A percentile compares a stretch with the other conserved stretches of the same genome.
phyloP scores from a whole-genome alignment of 805 yeast species.

The Ogataea saltuana region DNA sequence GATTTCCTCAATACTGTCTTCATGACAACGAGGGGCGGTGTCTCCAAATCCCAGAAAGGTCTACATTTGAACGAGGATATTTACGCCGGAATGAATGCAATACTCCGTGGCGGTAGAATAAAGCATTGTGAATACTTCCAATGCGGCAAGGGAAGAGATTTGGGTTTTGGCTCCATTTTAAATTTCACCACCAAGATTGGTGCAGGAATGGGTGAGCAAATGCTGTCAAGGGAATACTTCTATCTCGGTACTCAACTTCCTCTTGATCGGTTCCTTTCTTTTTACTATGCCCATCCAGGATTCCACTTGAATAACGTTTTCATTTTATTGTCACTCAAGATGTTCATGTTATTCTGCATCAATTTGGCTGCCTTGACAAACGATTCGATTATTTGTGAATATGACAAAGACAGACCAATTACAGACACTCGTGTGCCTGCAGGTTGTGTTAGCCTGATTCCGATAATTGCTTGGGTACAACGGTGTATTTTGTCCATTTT shows the following conservation, averaged over 20 bases:
- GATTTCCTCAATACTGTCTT: slow-evolving; percentile 74
- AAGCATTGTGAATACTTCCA: slow-evolving; percentile 82
- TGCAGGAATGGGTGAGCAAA: slow-evolving; percentile 90
- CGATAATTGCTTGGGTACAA: slow-evolving; percentile 73
- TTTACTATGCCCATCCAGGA: slow-evolving; percentile 85
- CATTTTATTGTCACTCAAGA: slow-evolving; percentile 65
- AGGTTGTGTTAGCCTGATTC: slow-evolving; percentile 72
- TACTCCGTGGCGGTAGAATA: slow-evolving; percentile 78
- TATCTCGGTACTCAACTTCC: slow-evolving; percentile 77
- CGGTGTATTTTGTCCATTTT: slow-evolving; percentile 73
- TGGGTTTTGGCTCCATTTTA: slow-evolving; percentile 80
- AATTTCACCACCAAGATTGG: slow-evolving; percentile 85
- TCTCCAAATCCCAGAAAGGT: slow-evolving; percentile 82
- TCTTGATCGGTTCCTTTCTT: slow-evolving; percentile 73
- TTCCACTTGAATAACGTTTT: slow-evolving; percentile 79
- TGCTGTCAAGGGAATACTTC: slow-evolving; percentile 78
- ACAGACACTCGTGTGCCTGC: slow-evolving; percentile 62
- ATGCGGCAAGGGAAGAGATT: slow-evolving; percentile 85
- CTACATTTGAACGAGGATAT: slow-evolving; percentile 83
- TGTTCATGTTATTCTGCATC: slow-evolving; percentile 57
- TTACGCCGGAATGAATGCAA: slow-evolving; percentile 82
- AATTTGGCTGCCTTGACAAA: slow-evolving; percentile 65
- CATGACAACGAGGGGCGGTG: slow-evolving; percentile 86
- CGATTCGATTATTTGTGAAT: slow-evolving; percentile 61
- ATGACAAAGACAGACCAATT: slow-evolving; percentile 56